phyloP scores from a whole-genome alignment of 2,329 filamentous ascomycete species.

The Pseudogymnoascus sp. region DNA sequence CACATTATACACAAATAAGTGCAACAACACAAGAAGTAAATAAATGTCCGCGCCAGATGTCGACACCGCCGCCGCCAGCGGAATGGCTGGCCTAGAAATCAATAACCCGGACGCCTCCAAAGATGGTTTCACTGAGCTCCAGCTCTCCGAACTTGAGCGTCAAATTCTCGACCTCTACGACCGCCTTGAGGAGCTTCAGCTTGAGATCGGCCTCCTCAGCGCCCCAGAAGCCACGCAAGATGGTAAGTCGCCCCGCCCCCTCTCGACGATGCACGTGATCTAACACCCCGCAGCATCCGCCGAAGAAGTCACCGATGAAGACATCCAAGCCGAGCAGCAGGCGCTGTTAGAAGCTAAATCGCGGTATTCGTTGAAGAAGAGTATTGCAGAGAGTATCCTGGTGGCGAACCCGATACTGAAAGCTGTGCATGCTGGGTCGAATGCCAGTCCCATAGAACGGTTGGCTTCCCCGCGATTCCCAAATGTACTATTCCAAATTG shows the following conservation, averaged over 20 bases:
- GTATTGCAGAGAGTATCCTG: conserved; percentile 59
- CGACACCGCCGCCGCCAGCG: neutral
- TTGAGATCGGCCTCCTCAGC: conserved; percentile 61
- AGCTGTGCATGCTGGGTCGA: conserved; percentile 61
- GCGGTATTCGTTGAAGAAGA: conserved; percentile 59
- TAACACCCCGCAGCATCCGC: conserved; percentile 1
- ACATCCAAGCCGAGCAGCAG: conserved; percentile 50
- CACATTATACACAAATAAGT: neutral
- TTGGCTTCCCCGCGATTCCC: conserved; percentile 29
- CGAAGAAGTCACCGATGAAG: conserved; percentile 37
- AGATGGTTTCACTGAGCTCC: conserved; percentile 29
- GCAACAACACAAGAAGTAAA: neutral
- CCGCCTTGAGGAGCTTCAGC: conserved; percentile 58
- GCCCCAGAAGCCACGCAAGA: conserved; percentile 29
- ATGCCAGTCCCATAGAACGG: conserved; percentile 60
- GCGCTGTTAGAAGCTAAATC: conserved; percentile 61
- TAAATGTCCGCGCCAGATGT: conserved; percentile 5
- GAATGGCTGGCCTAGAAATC: conserved; percentile 5
- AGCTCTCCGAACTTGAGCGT: conserved; percentile 58
- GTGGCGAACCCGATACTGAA: conserved; percentile 68
- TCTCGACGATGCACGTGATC: conserved; percentile 4
- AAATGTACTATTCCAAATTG: conserved; percentile 9
- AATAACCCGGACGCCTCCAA: neutral
- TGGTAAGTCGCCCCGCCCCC: conserved; percentile 16
- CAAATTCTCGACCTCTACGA: conserved; percentile 63